Evolutionary conservation across 2,329 filamentous ascomycete genomes (phyloP).

Genomic region (Berkeleyomyces rouxiae): DNA sequence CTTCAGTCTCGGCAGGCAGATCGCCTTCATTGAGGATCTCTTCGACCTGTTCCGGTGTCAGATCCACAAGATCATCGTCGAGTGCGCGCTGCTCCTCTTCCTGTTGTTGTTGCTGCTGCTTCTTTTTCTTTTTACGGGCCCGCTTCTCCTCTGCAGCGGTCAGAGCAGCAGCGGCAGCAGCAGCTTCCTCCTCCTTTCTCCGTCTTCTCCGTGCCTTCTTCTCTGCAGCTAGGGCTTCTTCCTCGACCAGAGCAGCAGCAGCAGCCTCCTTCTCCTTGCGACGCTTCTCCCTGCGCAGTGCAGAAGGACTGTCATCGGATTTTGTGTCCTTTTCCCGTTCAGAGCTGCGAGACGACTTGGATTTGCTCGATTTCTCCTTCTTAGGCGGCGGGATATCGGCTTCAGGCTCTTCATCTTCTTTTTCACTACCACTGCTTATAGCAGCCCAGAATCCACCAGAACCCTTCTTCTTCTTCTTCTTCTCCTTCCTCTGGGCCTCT

Average conservation of each 20-base stretch:
- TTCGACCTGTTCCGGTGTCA: slow-evolving; percentile 17
- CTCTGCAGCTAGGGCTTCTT: slow-evolving; percentile 13
- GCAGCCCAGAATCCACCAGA: slow-evolving; percentile 4
- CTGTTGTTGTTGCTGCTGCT: not conserved
- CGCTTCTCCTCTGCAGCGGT: slow-evolving; percentile 14
- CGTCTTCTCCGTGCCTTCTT: slow-evolving; percentile 14
- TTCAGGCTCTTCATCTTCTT: slow-evolving; percentile 14
- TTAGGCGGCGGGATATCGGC: slow-evolving; percentile 16
- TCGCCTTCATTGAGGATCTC: slow-evolving; percentile 16
- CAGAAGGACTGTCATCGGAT: slow-evolving; percentile 15
- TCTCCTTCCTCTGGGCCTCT: slow-evolving; percentile 19
- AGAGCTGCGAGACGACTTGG: slow-evolving; percentile 19
- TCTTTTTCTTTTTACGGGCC: slow-evolving; percentile 10
- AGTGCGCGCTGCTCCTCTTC: slow-evolving; percentile 8
- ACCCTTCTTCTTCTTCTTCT: slow-evolving; percentile 21
- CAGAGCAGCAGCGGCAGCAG: not conserved
- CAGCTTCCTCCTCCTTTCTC: slow-evolving; percentile 14
- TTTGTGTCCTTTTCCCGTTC: slow-evolving; percentile 10
- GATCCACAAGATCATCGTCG: slow-evolving; percentile 17
- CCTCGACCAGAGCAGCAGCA: slow-evolving; percentile 15
- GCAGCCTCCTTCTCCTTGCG: slow-evolving; percentile 23
- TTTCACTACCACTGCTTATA: not conserved
- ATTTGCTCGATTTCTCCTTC: slow-evolving; percentile 21
- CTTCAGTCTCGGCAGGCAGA: not conserved
- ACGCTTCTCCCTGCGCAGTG: slow-evolving; percentile 17